Percentiles rank a stretch among this genome's conserved stretches.
These are phyloP conservation scores for Groenewaldozyma salmanticensis DNA, from an alignment of 805 yeast species.

Conservation along the genomic window DNA sequence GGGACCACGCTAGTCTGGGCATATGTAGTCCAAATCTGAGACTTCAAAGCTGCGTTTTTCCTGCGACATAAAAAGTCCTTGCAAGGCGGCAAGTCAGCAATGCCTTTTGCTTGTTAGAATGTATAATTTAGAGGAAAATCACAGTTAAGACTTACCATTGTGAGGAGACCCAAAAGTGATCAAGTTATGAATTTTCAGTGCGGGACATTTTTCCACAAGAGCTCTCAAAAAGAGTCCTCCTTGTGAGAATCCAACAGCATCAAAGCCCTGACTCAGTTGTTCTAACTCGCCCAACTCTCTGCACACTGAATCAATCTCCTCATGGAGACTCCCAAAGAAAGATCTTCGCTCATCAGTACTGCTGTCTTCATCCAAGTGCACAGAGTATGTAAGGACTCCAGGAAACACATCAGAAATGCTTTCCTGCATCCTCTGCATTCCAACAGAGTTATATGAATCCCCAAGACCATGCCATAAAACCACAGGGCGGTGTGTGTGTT, in stretches of 20 bases:
- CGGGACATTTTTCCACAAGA: constrained; percentile 46
- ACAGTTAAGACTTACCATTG: constrained; percentile 41
- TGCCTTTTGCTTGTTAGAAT: constrained; percentile 16
- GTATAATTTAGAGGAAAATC: background rate
- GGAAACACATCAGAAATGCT: constrained; percentile 37
- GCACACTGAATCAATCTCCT: constrained; percentile 48
- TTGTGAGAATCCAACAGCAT: constrained; percentile 72
- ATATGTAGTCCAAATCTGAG: constrained; percentile 48
- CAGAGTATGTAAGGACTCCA: constrained; percentile 41
- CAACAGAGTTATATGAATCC: constrained; percentile 55
- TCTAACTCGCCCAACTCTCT: constrained; percentile 38
- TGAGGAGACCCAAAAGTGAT: constrained; percentile 80
- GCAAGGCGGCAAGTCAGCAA: constrained; percentile 59
- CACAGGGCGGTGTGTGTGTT: constrained; percentile 33
- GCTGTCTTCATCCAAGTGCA: constrained; percentile 41
- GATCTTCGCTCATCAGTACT: constrained; percentile 45
- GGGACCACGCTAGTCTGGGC: constrained; percentile 53
- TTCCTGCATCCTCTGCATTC: constrained; percentile 40
- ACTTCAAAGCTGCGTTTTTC: constrained; percentile 44
- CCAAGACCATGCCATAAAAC: constrained; percentile 85
- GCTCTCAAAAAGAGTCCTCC: constrained; percentile 77
- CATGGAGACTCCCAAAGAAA: constrained; percentile 49
- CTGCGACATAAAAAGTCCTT: constrained; percentile 51
- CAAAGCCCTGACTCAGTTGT: constrained; percentile 46
- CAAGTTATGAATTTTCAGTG: constrained; percentile 24